A percentile compares a stretch with the other conserved stretches of the same genome.
Evolutionary conservation across 2,329 filamentous ascomycete species (phyloP).

Genomic region (Aspergillus uvarum): DNA sequence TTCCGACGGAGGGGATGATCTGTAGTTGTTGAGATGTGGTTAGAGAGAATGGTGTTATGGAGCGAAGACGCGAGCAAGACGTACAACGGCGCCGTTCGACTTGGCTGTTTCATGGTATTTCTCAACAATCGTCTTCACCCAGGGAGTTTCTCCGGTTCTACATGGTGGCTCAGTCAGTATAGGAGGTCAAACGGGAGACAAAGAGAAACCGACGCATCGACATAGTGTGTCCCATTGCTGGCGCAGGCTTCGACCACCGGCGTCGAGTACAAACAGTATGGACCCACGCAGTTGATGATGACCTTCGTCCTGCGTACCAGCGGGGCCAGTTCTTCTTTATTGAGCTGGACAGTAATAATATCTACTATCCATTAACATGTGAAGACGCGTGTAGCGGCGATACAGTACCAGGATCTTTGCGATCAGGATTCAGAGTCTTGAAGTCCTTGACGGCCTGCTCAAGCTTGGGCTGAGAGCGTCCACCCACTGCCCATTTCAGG

Average conservation of each 20-base stretch:
- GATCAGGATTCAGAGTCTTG: slow-evolving; percentile 66
- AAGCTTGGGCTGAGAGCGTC: slow-evolving; percentile 76
- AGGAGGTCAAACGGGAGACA: not conserved
- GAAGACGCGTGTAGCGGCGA: not conserved
- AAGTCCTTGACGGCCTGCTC: slow-evolving; percentile 66
- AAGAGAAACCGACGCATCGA: slow-evolving; percentile 53
- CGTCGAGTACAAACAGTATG: slow-evolving; percentile 64
- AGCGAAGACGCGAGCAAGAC: slow-evolving; percentile 15
- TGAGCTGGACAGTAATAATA: slow-evolving; percentile 49
- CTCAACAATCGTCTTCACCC: slow-evolving; percentile 61
- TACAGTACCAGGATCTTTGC: slow-evolving; percentile 63
- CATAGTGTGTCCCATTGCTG: slow-evolving; percentile 64
- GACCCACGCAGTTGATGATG: slow-evolving; percentile 62
- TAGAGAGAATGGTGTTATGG: not conserved
- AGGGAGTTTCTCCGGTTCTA: slow-evolving; percentile 63
- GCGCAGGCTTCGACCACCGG: slow-evolving; percentile 65
- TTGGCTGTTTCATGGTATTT: slow-evolving; percentile 62
- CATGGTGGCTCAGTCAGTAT: not conserved
- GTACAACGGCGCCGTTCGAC: slow-evolving; percentile 59
- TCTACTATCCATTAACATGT: slow-evolving; percentile 29
- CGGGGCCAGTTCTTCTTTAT: slow-evolving; percentile 50
- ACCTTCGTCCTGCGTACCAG: slow-evolving; percentile 58
- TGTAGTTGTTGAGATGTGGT: slow-evolving; percentile 21
- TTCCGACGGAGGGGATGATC: slow-evolving; percentile 61
- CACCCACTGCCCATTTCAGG: slow-evolving; percentile 84